Conservation (phyloP, 2,329 filamentous ascomycete genomes). For the Blastomyces parvus region DNA sequence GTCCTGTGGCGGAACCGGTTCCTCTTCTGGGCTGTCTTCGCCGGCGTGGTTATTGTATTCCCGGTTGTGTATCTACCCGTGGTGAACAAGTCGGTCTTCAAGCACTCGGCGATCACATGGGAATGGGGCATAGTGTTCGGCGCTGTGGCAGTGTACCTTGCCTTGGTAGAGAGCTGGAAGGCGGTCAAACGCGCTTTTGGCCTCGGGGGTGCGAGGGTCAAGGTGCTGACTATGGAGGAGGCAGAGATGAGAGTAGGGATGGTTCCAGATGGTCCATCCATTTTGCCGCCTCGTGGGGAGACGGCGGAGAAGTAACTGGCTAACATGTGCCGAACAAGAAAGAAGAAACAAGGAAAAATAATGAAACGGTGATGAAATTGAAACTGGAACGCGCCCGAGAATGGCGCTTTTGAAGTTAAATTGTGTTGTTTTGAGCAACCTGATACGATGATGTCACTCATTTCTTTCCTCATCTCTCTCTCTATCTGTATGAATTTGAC, state of each 20-base stretch:
- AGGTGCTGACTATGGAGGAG: conserved; percentile 24
- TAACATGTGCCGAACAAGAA: background rate
- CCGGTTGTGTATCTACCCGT: conserved; percentile 58
- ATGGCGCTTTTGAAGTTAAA: background rate
- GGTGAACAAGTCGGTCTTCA: conserved; percentile 55
- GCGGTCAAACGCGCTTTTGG: conserved; percentile 46
- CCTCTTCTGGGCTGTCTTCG: conserved; percentile 54
- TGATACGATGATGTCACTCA: background rate
- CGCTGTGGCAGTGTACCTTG: conserved; percentile 50
- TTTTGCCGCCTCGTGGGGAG: conserved; percentile 12
- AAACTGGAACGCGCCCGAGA: background rate
- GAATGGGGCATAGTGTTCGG: conserved; percentile 61
- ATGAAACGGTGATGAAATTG: background rate
- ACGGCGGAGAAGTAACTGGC: conserved; percentile 11
- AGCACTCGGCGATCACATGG: conserved; percentile 56
- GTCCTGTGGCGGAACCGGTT: conserved; percentile 64
- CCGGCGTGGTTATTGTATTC: conserved; percentile 48
- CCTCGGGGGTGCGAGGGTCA: conserved; percentile 28
- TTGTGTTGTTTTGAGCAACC: background rate
- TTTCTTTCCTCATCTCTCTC: background rate
- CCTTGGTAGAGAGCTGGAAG: conserved; percentile 56
- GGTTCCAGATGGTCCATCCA: conserved; percentile 10
- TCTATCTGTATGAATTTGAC: background rate
- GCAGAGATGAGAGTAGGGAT: conserved; percentile 27
- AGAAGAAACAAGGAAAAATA: background rate